These are phyloP conservation scores for Tetrapisispora phaffii DNA, from an alignment of 805 yeast species.

Conservation along the genomic window DNA sequence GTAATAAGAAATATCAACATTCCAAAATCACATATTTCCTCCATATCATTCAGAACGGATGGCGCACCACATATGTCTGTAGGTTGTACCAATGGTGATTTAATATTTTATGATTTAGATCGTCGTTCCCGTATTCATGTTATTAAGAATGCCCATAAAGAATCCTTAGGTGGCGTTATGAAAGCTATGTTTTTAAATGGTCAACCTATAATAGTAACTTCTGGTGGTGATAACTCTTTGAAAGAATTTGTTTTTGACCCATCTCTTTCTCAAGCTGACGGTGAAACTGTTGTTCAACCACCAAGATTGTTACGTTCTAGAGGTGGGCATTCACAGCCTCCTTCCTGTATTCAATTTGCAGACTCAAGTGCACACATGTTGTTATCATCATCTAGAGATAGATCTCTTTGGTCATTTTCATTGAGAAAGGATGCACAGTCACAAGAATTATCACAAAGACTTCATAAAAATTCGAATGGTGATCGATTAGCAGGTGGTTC, in stretches of 20 bases:
- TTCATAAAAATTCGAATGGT: constrained; percentile 37
- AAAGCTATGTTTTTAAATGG: constrained; percentile 72
- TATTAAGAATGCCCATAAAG: constrained; percentile 62
- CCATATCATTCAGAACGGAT: constrained; percentile 85
- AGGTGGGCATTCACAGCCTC: constrained; percentile 96
- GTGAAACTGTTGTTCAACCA: constrained; percentile 58
- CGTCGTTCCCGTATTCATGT: constrained; percentile 66
- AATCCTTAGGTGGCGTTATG: constrained; percentile 66
- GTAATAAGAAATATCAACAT: constrained; percentile 41
- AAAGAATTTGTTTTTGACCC: constrained; percentile 94
- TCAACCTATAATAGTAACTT: constrained; percentile 80
- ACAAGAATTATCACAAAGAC: constrained; percentile 79
- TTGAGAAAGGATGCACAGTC: constrained; percentile 93
- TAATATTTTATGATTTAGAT: constrained; percentile 75
- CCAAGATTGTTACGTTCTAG: constrained; percentile 87
- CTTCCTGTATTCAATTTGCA: constrained; percentile 65
- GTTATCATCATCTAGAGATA: constrained; percentile 78
- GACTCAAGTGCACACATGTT: constrained; percentile 74
- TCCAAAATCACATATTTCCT: constrained; percentile 34
- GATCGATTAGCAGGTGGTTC: constrained; percentile 49
- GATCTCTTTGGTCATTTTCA: constrained; percentile 84
- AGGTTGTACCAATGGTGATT: constrained; percentile 70
- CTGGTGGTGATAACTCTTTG: constrained; percentile 83
- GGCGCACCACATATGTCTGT: constrained; percentile 76
- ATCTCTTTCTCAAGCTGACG: constrained; percentile 47